These are phyloP conservation scores for Piper betle DNA, from an alignment of 164 flowering plant species.

Conservation along the genomic window DNA sequence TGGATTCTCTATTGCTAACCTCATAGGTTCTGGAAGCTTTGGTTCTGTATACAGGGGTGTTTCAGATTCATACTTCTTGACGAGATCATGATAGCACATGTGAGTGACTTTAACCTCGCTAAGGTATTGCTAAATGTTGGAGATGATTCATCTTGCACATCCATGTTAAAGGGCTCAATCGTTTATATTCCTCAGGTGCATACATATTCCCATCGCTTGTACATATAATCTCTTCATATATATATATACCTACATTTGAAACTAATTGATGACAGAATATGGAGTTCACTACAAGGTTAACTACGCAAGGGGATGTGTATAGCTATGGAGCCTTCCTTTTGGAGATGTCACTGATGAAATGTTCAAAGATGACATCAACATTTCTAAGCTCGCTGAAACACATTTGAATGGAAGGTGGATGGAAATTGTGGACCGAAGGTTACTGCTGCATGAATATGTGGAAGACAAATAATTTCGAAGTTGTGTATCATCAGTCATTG, in stretches of 20 bases:
- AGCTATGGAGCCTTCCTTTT: slow-evolving; percentile 21
- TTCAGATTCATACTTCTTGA: no score
- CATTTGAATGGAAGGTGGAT: neutral
- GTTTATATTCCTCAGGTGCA: no score
- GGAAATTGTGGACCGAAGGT: neutral
- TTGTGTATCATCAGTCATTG: neutral
- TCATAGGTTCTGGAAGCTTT: no score
- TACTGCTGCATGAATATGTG: neutral
- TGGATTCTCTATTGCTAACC: neutral
- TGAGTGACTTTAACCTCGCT: no score
- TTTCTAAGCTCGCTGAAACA: neutral
- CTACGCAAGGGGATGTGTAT: slow-evolving; percentile 15
- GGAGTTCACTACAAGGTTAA: slow-evolving; percentile 12
- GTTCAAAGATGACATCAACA: slow-evolving; percentile 1
- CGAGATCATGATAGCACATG: no score
- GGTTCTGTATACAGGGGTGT: no score
- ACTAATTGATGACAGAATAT: slow-evolving; percentile 12
- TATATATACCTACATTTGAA: no score
- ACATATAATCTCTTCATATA: neutral
- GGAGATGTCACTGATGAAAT: slow-evolving; percentile 16
- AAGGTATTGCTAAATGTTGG: no score
- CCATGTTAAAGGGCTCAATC: no score
- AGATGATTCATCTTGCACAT: no score
- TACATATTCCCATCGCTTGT: no score
- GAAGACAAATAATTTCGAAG: neutral